phyloP scores from a whole-genome alignment of 805 yeast species.

The Candida ovalis region DNA sequence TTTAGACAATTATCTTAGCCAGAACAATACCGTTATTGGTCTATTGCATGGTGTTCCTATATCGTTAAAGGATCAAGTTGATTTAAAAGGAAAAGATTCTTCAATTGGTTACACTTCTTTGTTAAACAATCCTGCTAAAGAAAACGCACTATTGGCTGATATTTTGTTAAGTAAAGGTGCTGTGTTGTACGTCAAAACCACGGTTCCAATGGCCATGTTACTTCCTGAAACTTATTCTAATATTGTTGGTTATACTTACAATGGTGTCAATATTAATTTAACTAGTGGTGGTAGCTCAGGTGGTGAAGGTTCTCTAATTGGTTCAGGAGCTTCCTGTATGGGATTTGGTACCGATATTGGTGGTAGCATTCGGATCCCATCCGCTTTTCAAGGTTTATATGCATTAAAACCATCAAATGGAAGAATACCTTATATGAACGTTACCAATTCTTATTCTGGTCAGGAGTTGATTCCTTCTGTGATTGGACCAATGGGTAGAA shows the following conservation, averaged over 20 bases:
- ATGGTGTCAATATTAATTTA: conserved; percentile 31
- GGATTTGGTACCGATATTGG: conserved; percentile 63
- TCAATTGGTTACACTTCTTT: conserved; percentile 45
- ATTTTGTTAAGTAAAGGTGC: conserved; percentile 50
- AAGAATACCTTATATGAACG: conserved; percentile 32
- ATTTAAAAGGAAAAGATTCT: conserved; percentile 47
- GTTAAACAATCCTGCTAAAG: conserved; percentile 37
- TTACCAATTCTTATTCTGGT: conserved; percentile 38
- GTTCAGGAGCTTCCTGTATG: conserved; percentile 36
- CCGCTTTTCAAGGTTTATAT: conserved; percentile 52
- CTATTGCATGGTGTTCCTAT: conserved; percentile 64
- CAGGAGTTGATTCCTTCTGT: conserved; percentile 54
- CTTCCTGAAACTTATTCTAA: conserved; percentile 33
- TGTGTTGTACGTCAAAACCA: conserved; percentile 45
- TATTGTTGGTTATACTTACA: conserved; percentile 28
- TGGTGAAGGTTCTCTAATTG: conserved; percentile 32
- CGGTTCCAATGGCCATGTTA: conserved; percentile 35
- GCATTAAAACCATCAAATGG: conserved; percentile 50
- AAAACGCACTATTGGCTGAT: conserved; percentile 39
- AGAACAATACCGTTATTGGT: conserved; percentile 46
- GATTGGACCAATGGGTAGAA: conserved; percentile 52
- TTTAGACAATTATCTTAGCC: conserved; percentile 45
- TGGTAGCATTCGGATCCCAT: conserved; percentile 49
- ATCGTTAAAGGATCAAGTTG: conserved; percentile 57
- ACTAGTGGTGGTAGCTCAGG: conserved; percentile 35